Base-by-base conservation (phyloP, 1,139 yeast species). In the Taphrina communis region DNA sequence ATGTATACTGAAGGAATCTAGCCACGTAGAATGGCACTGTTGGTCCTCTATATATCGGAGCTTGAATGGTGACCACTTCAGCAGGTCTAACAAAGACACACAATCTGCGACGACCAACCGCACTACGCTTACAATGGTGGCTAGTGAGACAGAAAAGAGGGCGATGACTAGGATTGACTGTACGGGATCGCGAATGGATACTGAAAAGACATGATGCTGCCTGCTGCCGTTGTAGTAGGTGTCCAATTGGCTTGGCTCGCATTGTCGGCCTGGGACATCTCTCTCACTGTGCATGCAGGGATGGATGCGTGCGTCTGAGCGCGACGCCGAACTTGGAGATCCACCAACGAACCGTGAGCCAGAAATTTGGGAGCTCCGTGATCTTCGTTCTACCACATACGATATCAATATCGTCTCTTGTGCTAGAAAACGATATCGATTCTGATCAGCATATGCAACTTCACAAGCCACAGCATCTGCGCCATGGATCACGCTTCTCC, bases 321-420 rank as follows among this genome's bases (percentile, higher is more conserved):
- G 48, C 48, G 48, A 44, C 48, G n/a, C 48, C 48, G 48, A 44
- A 44, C n/a, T 44, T 12, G 48, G 48, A 44, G 48, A 44, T 39
- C 6, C 42, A 14, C 31, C 31, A 25, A 25, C 31, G 31, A 25
- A 2, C 31, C 31, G 31, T 25, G 31, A 4, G 31, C 31, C 31
- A 25, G 31, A 25, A 2, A 4, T 2, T 4, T 25, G 31, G 31
- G 31, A 25, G 31, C 31, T 25, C 31, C 31, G 4, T 25, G 42
- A 11, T 11, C 11, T 14, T 14, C 42, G 14, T 39, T 39, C 14
- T 39, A 6, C 2, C 7, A 3, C 3, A 44, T 44, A 44, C 48
- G 48, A 44, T 14, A 44, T 44, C 12, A 6, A 17, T 12, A 12
- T n/a, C 19, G 19, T 17, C 9, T 7, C 48, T 4, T 25, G 31